Percentiles rank a stretch among this genome's conserved stretches.
Conservation (phyloP, 768 basidiomycete genomes). For the Xerocomus potaroensis region DNA sequence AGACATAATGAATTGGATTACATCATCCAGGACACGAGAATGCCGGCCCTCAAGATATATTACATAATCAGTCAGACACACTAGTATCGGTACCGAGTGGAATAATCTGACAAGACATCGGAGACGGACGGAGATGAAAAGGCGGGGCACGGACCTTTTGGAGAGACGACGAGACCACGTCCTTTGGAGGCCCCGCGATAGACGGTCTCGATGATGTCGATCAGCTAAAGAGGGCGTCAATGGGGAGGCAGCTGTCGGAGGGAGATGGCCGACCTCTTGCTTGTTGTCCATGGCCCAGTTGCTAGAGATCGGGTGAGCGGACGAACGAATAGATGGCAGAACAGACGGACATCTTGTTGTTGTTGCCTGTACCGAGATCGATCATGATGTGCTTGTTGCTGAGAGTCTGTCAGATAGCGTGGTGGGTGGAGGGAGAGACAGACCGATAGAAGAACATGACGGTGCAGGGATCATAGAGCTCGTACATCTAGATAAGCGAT, state of each 20-base stretch:
- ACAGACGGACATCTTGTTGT: conserved; percentile 89
- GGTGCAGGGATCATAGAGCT: conserved; percentile 94
- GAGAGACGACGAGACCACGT: conserved; percentile 94
- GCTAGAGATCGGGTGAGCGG: conserved; percentile 38
- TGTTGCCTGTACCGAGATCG: conserved; percentile 98
- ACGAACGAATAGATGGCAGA: background rate
- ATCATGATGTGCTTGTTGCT: conserved; percentile 99
- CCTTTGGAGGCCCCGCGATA: conserved; percentile 98
- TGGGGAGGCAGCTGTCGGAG: background rate
- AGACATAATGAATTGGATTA: conserved; percentile 15
- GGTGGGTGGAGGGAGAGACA: conserved; percentile 18
- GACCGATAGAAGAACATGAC: conserved; percentile 99
- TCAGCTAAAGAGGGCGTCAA: conserved; percentile 60
- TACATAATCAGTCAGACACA: background rate
- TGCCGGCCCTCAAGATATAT: conserved; percentile 19
- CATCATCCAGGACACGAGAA: conserved; percentile 26
- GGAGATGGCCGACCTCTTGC: conserved; percentile 64
- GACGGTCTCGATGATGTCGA: conserved; percentile 97
- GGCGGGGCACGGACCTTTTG: conserved; percentile 71
- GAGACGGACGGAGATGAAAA: no score
- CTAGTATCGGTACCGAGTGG: conserved; percentile 74
- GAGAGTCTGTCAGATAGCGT: conserved; percentile 25
- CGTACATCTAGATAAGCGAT: conserved; percentile 76
- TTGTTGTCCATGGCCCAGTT: conserved; percentile 99
- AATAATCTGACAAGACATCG: no score